Percentiles rank a stretch among this genome's conserved stretches.
phyloP scores from a whole-genome alignment of 2,329 filamentous ascomycete genomes.

The Diaporthe australafricana region DNA sequence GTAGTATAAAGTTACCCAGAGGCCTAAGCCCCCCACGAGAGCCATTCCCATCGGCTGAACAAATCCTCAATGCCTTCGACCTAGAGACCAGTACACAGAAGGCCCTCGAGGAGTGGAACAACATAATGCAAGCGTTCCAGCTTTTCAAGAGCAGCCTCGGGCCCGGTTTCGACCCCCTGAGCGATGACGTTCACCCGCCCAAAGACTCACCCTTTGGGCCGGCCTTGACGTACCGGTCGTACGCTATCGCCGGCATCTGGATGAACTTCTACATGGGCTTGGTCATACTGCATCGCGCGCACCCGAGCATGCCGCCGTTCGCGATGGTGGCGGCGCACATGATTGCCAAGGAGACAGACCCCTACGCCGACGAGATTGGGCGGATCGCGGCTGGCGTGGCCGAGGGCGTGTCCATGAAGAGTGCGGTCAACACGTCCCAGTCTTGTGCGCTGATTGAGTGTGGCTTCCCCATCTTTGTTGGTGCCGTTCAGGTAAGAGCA shows the following conservation, averaged over 20 bases:
- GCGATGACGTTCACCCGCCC: slow-evolving; percentile 71
- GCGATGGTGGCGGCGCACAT: slow-evolving; percentile 88
- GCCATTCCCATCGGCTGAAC: slow-evolving; percentile 52
- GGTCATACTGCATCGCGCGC: slow-evolving; percentile 83
- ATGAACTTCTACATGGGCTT: slow-evolving; percentile 87
- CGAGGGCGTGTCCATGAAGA: slow-evolving; percentile 62
- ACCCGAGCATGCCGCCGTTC: slow-evolving; percentile 91
- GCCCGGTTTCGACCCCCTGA: slow-evolving; percentile 80
- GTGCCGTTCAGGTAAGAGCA: slow-evolving; percentile 74
- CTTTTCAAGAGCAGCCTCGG: slow-evolving; percentile 75
- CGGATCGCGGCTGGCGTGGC: slow-evolving; percentile 81
- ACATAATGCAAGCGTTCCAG: slow-evolving; percentile 78
- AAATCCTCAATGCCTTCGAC: slow-evolving; percentile 61
- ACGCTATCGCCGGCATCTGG: slow-evolving; percentile 90
- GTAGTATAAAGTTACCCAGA: slow-evolving; percentile 61
- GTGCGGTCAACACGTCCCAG: slow-evolving; percentile 78
- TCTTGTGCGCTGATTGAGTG: slow-evolving; percentile 87
- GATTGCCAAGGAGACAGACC: slow-evolving; percentile 77
- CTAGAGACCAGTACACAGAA: slow-evolving; percentile 73
- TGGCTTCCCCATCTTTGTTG: slow-evolving; percentile 86
- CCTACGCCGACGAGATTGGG: slow-evolving; percentile 80
- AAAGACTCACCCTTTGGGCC: slow-evolving; percentile 83
- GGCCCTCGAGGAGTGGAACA: slow-evolving; percentile 84
- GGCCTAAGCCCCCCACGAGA: slow-evolving; percentile 65
- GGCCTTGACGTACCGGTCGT: slow-evolving; percentile 84